These are phyloP conservation scores for Trichoderma pleuroti DNA, from an alignment of 2,329 filamentous ascomycete genomes.

Conservation along the genomic window DNA sequence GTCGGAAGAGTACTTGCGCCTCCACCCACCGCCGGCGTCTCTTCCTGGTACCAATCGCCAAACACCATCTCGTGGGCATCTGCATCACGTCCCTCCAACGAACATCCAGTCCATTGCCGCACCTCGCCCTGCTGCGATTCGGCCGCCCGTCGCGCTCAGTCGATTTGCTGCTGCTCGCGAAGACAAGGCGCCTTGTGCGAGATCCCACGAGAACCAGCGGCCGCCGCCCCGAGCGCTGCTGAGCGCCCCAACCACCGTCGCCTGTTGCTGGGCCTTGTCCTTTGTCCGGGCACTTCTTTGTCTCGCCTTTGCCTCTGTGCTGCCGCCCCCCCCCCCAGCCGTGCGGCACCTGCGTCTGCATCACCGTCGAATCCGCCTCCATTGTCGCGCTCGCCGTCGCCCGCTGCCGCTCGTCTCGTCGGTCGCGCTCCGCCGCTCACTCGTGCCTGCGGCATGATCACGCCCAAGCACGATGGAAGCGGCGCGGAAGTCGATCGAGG, in stretches of 20 bases:
- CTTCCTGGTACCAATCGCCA: slow-evolving; percentile 15
- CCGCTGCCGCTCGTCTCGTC: slow-evolving; percentile 20
- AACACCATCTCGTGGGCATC: slow-evolving; percentile 19
- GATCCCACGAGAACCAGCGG: not conserved
- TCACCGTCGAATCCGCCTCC: slow-evolving; percentile 18
- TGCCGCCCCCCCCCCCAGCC: not conserved
- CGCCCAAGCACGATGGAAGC: slow-evolving; percentile 53
- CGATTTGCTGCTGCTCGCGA: slow-evolving; percentile 10
- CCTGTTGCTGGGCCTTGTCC: not conserved
- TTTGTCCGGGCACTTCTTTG: not conserved
- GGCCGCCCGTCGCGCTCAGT: slow-evolving; percentile 15
- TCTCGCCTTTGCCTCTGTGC: not conserved
- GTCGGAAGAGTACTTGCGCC: slow-evolving; percentile 3
- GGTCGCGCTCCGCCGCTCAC: slow-evolving; percentile 26
- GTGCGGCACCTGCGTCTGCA: not conserved
- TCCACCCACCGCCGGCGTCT: not conserved
- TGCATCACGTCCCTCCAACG: slow-evolving; percentile 19
- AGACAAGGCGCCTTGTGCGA: not conserved
- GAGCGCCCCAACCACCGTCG: not conserved
- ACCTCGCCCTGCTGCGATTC: slow-evolving; percentile 1
- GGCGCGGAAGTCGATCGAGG: slow-evolving; percentile 55
- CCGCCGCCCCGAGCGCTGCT: not conserved
- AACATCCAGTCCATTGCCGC: slow-evolving; percentile 16
- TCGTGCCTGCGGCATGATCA: slow-evolving; percentile 36
- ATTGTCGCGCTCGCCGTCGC: slow-evolving; percentile 21